Evolutionary conservation across 2,329 filamentous ascomycete genomes (phyloP).

Genomic region (Aspergillus uvarum): DNA sequence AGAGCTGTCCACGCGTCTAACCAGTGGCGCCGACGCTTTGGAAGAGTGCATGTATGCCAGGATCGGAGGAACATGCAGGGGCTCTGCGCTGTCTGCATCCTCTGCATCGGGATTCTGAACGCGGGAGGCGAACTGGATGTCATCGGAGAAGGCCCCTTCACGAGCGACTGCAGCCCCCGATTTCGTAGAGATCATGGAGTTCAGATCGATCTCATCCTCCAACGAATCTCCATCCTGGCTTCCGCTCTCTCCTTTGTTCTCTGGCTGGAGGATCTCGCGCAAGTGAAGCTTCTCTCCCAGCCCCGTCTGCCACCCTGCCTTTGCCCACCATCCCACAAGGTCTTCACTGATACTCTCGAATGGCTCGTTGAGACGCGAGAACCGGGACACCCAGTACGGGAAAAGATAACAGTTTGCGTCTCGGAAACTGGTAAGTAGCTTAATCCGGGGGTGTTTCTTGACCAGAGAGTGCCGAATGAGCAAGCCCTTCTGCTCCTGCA

Average conservation of each 20-base stretch:
- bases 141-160: conserved; percentile 4
- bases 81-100: conserved; percentile 21
- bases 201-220: conserved; percentile 57
- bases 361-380: conserved; percentile 74
- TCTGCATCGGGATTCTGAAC: conserved; percentile 26
- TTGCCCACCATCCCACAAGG: conserved; percentile 92
- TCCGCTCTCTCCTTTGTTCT: conserved; percentile 36
- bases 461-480: conserved; percentile 75
- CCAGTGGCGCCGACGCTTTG: conserved; percentile 58
- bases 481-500: conserved; percentile 66
- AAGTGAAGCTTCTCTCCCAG: conserved; percentile 76
- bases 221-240: conserved; percentile 42
- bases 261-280: conserved; percentile 59
- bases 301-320: conserved; percentile 84
- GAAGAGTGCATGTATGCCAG: conserved; percentile 75
- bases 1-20: conserved; percentile 85
- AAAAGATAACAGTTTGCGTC: conserved; percentile 96
- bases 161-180: conserved; percentile 24
- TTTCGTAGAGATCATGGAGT: conserved; percentile 55
- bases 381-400: conserved; percentile 84
- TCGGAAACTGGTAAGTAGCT: conserved; percentile 78
- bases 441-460: conserved; percentile 70
- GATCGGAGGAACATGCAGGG: conserved; percentile 66
- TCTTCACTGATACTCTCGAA: conserved; percentile 90
- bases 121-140: conserved; percentile 28